These are phyloP conservation scores for Cornus kousa DNA, from an alignment of 148 eudicot species.

Conservation along the genomic window DNA sequence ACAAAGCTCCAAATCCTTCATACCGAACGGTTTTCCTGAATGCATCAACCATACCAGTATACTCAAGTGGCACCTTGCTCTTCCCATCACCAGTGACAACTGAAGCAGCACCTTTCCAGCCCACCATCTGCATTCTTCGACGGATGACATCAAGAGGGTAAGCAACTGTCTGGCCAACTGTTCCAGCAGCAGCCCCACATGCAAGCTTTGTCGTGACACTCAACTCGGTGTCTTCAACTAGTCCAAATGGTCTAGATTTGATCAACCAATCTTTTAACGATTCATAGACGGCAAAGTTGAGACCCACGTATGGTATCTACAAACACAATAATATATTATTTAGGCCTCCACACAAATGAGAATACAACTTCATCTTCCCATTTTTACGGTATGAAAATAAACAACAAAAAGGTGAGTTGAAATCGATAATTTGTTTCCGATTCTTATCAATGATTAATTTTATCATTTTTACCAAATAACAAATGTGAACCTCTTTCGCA, in stretches of 20 bases:
- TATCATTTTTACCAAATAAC: too few relatives aligned
- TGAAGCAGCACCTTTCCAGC: slow-evolving; percentile 87
- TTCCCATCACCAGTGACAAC: slow-evolving; percentile 73
- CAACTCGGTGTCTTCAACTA: slow-evolving; percentile 55
- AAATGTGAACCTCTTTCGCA: too few relatives aligned
- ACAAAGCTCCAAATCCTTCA: slow-evolving; percentile 82
- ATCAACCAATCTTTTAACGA: slow-evolving; percentile 79
- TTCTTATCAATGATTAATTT: background rate
- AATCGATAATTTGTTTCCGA: background rate
- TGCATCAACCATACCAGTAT: slow-evolving; percentile 81
- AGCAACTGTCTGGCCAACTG: slow-evolving; percentile 88
- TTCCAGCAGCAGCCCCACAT: slow-evolving; percentile 94
- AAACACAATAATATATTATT: slow-evolving; percentile 11
- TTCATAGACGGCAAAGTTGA: slow-evolving; percentile 90
- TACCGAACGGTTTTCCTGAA: slow-evolving; percentile 82
- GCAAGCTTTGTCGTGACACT: slow-evolving; percentile 76
- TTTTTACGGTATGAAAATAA: background rate
- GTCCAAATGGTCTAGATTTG: slow-evolving; percentile 58
- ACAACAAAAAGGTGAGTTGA: background rate
- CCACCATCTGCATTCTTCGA: slow-evolving; percentile 96
- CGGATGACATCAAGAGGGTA: slow-evolving; percentile 93
- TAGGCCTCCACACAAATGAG: slow-evolving; percentile 11
- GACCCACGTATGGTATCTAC: slow-evolving; percentile 88
- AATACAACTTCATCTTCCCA: background rate
- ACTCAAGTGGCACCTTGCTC: slow-evolving; percentile 50